These are phyloP conservation scores for Penicillium sp. DNA, from an alignment of 2,329 filamentous ascomycete species.

Conservation along the genomic window DNA sequence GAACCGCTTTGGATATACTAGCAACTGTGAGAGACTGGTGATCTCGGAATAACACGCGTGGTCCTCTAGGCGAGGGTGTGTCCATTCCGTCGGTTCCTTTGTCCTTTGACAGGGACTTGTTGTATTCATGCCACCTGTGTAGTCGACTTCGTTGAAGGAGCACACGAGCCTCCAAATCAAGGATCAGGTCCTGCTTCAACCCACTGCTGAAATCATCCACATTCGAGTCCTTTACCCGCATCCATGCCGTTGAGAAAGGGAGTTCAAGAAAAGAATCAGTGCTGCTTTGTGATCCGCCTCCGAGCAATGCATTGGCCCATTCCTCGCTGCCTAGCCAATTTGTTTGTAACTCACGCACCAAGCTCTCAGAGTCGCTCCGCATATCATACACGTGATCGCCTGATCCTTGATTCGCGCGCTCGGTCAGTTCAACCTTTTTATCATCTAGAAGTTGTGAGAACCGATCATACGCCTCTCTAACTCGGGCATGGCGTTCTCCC, in stretches of 20 bases:
- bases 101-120: conserved; percentile 30
- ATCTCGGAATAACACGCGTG: conserved; percentile 27
- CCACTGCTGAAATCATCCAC: conserved; percentile 35
- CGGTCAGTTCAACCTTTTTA: conserved; percentile 52
- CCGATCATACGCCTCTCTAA: conserved; percentile 51
- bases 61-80: conserved; percentile 5
- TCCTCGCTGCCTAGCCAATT: conserved; percentile 71
- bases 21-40: conserved; percentile 34
- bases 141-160: conserved; percentile 59
- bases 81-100: conserved; percentile 4
- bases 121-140: conserved; percentile 64
- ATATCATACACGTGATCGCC: conserved; percentile 25
- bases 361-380: conserved; percentile 26
- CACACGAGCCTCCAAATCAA: conserved; percentile 63
- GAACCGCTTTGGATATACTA: conserved; percentile 30
- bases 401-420: conserved; percentile 24
- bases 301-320: conserved; percentile 63
- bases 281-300: conserved; percentile 52
- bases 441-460: conserved; percentile 57
- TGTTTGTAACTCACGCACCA: conserved; percentile 47
- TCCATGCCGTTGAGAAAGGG: conserved; percentile 64
- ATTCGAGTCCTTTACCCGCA: conserved; percentile 52
- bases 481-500: conserved; percentile 53
- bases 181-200: conserved; percentile 40
- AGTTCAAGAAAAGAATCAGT: conserved; percentile 57